phyloP scores from a whole-genome alignment of 2,329 filamentous ascomycete species.

The Colletotrichum spaethianum region DNA sequence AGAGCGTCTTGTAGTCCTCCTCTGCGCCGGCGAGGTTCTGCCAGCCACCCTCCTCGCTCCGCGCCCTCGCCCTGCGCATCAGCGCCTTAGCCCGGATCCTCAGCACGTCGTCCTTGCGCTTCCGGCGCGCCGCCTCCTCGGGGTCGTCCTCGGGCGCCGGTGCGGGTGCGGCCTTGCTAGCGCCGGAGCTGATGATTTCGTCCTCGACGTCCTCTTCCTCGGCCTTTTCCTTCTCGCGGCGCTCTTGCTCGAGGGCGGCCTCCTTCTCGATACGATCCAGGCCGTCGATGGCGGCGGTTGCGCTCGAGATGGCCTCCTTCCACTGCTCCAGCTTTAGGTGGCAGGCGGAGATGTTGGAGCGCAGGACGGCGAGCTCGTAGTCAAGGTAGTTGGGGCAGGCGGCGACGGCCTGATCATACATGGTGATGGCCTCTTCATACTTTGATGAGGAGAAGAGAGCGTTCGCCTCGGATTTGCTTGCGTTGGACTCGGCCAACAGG shows the following conservation, averaged over 20 bases:
- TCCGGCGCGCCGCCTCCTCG: conserved; percentile 49
- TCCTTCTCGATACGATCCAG: conserved; percentile 73
- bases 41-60: conserved; percentile 82
- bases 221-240: conserved; percentile 61
- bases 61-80: conserved; percentile 82
- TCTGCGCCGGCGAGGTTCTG: conserved; percentile 82
- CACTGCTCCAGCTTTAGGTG: conserved; percentile 88
- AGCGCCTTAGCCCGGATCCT: conserved; percentile 88
- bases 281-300: conserved; percentile 79
- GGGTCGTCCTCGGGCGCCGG: conserved; percentile 44
- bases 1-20: conserved; percentile 83
- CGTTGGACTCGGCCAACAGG: conserved; percentile 79
- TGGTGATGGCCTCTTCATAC: conserved; percentile 83
- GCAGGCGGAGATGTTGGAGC: conserved; percentile 91
- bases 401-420: conserved; percentile 85
- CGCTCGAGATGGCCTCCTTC: conserved; percentile 84
- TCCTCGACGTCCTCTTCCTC: conserved; percentile 63
- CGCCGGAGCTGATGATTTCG: conserved; percentile 73
- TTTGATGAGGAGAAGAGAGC: conserved; percentile 79
- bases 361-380: conserved; percentile 89
- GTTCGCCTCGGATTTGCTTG: conserved; percentile 84
- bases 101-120: conserved; percentile 73
- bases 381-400: conserved; percentile 88
- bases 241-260: conserved; percentile 45
- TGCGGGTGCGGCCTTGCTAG: conserved; percentile 63